Evolutionary conservation across 2,329 filamentous ascomycete species (phyloP), one percentile per base, ranked within the genome.

Genomic region (Ascochyta pisi): DNA sequence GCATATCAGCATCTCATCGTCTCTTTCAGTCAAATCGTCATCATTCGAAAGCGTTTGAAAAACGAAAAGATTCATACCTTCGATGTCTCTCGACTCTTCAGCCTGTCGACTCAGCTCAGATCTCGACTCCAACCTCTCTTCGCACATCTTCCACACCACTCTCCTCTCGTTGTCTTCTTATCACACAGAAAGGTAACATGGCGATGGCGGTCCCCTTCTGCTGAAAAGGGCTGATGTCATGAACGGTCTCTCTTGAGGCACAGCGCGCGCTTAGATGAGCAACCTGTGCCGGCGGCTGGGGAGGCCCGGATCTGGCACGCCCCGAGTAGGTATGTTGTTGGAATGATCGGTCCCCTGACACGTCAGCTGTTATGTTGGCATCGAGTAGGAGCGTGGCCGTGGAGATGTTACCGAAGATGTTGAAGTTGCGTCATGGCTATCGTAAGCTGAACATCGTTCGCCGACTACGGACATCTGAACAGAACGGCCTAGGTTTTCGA

Each of bases 281-380:
- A 57, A 51, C n/a, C 54, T 57, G 42, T 47, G 42, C 54, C 22
- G 26, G 54, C 54, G 47, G 43, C 54, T 57, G 42, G 54, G 48
- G 33, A 43, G 47, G 31, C 54, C 48, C 22, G 54, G 33, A 47
- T 43, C 47, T 48, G 54, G 43, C 43, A 41, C 42, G 43, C 24
- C 43, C 29, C 42, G 54, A 43, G 54, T 57, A 51, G 37, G 31
- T 29, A 42, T 45, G 37, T 42, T 23, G 13, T 29, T 23, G 23
- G 33, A 47, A 34, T 23, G 29, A 42, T 15, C 22, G 50, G 42
- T 42, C 26, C 48, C 42, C 19, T 42, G 54, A 44, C 33, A 57
- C 42, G 47, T 57, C 48, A 35, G 46, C 48, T 57, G 38, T 47
- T 26, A 45, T 40, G 39, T n/a, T n/a, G 29, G 16, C 40, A 44